These are phyloP conservation scores for Clarireedia hainanense DNA, from an alignment of 2,329 filamentous ascomycete genomes.

Conservation along the genomic window DNA sequence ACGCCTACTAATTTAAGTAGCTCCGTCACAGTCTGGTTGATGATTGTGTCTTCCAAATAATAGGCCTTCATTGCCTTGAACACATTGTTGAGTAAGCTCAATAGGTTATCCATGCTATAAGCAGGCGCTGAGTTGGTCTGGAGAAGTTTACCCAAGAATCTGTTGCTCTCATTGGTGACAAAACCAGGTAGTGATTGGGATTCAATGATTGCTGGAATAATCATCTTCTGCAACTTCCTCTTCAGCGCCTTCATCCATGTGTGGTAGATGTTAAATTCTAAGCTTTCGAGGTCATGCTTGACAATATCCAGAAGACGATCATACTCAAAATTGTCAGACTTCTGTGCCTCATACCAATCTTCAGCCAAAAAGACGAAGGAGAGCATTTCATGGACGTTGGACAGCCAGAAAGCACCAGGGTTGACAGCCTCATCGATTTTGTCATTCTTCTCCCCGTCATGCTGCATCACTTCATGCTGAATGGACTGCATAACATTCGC, in stretches of 20 bases:
- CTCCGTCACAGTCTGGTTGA: conserved; percentile 92
- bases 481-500: conserved; percentile 99
- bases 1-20: conserved; percentile 88
- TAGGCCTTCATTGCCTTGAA: conserved; percentile 99
- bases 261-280: conserved; percentile 99
- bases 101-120: conserved; percentile 99
- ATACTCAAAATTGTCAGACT: conserved; percentile 99
- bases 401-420: conserved; percentile 96
- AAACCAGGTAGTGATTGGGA: conserved; percentile 97
- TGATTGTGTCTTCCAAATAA: conserved; percentile 92
- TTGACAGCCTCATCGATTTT: conserved; percentile 82
- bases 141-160: conserved; percentile 94
- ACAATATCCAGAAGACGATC: conserved; percentile 96
- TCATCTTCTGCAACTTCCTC: conserved; percentile 99
- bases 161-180: conserved; percentile 96
- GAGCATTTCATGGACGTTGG: conserved; percentile 98
- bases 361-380: conserved; percentile 98
- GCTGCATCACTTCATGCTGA: conserved; percentile 98
- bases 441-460: conserved; percentile 55
- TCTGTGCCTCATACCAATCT: conserved; percentile 99
- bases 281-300: conserved; percentile 94
- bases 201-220: conserved; percentile 97
- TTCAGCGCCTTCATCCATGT: conserved; percentile 99
- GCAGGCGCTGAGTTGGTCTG: conserved; percentile 84
- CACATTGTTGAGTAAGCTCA: conserved; percentile 91